These are phyloP conservation scores for Apiotrichum laibachii DNA, from an alignment of 1,284 basidiomycete genomes.

Conservation along the genomic window DNA sequence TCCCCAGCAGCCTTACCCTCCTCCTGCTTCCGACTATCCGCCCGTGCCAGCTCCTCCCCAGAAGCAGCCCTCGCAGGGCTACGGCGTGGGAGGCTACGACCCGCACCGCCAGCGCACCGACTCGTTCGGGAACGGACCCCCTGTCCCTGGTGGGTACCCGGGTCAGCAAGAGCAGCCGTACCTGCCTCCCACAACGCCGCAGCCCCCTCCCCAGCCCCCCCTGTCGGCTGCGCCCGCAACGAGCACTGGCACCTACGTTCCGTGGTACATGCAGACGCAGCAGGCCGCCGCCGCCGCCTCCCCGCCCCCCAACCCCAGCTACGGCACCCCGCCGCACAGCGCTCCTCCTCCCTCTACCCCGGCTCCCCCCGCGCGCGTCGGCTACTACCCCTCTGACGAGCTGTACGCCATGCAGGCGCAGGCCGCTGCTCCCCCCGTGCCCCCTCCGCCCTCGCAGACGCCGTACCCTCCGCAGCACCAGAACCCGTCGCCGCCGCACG, in stretches of 20 bases:
- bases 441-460: conserved; percentile 3
- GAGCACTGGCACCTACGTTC: conserved; percentile 34
- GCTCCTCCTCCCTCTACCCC: conserved; percentile 4
- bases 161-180: background rate
- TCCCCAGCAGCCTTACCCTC: conserved; percentile 1
- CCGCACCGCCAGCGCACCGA: conserved; percentile 2
- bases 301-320: conserved; percentile 17
- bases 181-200: background rate
- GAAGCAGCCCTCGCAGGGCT: background rate
- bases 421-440: conserved; percentile 12
- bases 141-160: background rate
- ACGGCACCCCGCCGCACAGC: background rate
- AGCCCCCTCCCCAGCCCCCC: conserved; percentile 4
- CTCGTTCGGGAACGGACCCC: background rate
- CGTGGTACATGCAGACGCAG: conserved; percentile 48
- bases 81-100: background rate
- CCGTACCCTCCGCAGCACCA: background rate
- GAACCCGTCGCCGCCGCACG: conserved; percentile 2
- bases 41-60: background rate
- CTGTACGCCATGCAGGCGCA: conserved; percentile 32
- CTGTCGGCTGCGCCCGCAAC: conserved; percentile 8
- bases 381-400: conserved; percentile 49
- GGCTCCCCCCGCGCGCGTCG: conserved; percentile 24
- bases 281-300: conserved; percentile 19
- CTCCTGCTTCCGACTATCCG: background rate